Conservation (phyloP, 768 basidiomycete species). For the Tulasnella sp. region DNA sequence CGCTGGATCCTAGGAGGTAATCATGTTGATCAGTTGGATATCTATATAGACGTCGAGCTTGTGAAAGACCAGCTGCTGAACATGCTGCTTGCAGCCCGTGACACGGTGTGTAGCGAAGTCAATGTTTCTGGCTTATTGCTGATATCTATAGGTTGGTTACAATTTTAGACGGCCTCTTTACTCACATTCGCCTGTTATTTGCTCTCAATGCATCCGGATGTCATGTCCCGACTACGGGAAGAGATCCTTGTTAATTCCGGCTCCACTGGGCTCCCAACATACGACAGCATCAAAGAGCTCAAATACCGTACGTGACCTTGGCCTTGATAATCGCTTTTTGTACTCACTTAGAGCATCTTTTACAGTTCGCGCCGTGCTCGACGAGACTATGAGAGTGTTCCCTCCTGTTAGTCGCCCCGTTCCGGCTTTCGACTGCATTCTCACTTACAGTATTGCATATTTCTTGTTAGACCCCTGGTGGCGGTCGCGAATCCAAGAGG, state of each 20-base stretch:
- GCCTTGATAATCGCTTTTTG: neutral
- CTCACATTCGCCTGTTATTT: slow-evolving; percentile 12
- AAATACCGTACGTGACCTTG: slow-evolving; percentile 15
- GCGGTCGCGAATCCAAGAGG: slow-evolving; percentile 21
- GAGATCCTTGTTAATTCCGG: slow-evolving; percentile 18
- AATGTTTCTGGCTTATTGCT: neutral
- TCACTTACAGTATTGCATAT: neutral
- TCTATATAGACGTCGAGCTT: neutral
- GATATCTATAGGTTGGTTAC: neutral
- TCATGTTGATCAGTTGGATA: too few relatives aligned
- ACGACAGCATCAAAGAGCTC: slow-evolving; percentile 5
- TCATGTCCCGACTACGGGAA: slow-evolving; percentile 16
- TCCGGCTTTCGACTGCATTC: neutral
- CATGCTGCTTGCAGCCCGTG: slow-evolving; percentile 17
- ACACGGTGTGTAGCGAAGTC: slow-evolving; percentile 2
- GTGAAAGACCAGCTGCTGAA: slow-evolving; percentile 17
- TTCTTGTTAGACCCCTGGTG: neutral
- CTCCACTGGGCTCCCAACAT: neutral
- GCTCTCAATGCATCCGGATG: slow-evolving; percentile 15
- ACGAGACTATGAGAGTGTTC: slow-evolving; percentile 28
- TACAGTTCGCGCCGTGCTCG: slow-evolving; percentile 27
- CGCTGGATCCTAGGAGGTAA: too few relatives aligned
- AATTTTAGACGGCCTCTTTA: slow-evolving; percentile 9
- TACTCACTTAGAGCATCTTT: neutral
- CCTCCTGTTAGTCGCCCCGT: slow-evolving; percentile 22